These are phyloP conservation scores for Fomitopsis pinicola DNA, from an alignment of 1,284 basidiomycete genomes.

Conservation along the genomic window DNA sequence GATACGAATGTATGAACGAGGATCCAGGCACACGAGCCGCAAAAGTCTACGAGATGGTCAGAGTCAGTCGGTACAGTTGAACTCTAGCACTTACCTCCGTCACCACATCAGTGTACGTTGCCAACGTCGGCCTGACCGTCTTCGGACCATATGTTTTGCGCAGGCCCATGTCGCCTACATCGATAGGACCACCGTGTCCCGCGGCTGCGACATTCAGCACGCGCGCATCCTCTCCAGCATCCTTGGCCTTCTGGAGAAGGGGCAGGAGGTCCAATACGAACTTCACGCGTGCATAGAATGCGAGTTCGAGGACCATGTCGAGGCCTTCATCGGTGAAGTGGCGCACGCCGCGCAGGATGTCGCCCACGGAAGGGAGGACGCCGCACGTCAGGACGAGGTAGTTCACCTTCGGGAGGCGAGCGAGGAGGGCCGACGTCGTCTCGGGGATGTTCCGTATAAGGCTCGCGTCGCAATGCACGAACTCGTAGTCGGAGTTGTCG, in stretches of 20 bases:
- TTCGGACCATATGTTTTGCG: conserved; percentile 25
- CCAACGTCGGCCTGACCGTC: conserved; percentile 18
- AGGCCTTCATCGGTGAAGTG: conserved; percentile 18
- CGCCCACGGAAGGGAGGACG: conserved; percentile 24
- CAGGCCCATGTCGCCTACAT: conserved; percentile 30
- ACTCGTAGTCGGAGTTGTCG: conserved; percentile 27
- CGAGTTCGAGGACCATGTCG: conserved; percentile 20
- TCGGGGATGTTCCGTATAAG: conserved; percentile 29
- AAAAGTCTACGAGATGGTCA: conserved; percentile 17
- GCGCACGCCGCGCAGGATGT: conserved; percentile 24
- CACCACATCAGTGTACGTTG: conserved; percentile 31
- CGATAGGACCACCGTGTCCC: conserved; percentile 17
- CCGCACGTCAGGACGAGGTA: conserved; percentile 27
- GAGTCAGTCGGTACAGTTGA: neutral
- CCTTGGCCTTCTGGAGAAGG: conserved; percentile 18
- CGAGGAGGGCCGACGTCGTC: conserved; percentile 21
- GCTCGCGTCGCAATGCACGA: conserved; percentile 33
- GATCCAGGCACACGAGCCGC: conserved; percentile 27
- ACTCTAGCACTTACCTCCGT: conserved; percentile 24
- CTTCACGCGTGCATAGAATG: conserved; percentile 28
- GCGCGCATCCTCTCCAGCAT: conserved; percentile 15
- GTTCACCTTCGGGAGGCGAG: conserved; percentile 28
- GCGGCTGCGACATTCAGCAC: conserved; percentile 20
- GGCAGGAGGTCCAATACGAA: conserved; percentile 25
- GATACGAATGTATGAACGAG: conserved; percentile 29